Conservation (phyloP, 2,329 filamentous ascomycete genomes). For the Alternaria triticina region DNA sequence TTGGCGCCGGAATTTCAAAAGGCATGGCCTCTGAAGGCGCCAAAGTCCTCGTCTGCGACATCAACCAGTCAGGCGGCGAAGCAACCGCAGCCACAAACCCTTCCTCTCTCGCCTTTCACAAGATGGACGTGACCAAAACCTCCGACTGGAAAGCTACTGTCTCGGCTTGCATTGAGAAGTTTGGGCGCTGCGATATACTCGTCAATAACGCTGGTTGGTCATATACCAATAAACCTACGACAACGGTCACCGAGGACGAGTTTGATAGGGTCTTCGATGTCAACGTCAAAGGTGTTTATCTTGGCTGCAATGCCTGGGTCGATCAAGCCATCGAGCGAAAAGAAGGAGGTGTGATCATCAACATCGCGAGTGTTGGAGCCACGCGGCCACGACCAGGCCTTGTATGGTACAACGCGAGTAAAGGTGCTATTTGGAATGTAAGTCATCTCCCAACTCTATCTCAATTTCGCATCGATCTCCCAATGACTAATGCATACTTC, state of each 20-base stretch:
- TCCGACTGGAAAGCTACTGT: constrained; percentile 61
- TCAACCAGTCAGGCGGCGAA: constrained; percentile 61
- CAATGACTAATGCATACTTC: constrained; percentile 20
- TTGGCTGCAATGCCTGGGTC: constrained; percentile 65
- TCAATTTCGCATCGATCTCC: neutral
- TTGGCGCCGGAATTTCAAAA: constrained; percentile 66
- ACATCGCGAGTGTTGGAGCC: constrained; percentile 70
- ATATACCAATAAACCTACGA: constrained; percentile 62
- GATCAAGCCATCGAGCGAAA: constrained; percentile 66
- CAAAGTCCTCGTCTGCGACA: constrained; percentile 67
- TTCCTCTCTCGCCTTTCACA: constrained; percentile 41
- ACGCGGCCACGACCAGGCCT: constrained; percentile 66
- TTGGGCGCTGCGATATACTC: constrained; percentile 65
- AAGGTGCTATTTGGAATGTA: constrained; percentile 69
- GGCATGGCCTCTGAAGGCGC: constrained; percentile 67
- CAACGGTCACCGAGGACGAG: constrained; percentile 68
- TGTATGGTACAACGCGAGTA: constrained; percentile 74
- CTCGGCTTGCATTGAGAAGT: constrained; percentile 58
- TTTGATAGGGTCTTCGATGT: constrained; percentile 72
- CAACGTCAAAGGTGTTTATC: constrained; percentile 72
- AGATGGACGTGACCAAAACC: constrained; percentile 61
- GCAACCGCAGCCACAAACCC: constrained; percentile 55
- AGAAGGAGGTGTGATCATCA: constrained; percentile 67
- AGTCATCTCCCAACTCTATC: neutral
- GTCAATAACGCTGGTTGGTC: constrained; percentile 67